A percentile compares a stretch with the other conserved stretches of the same genome.
These are phyloP conservation scores for Suzukiozyma palmioleophila DNA, from an alignment of 1,139 yeast species.

Conservation along the genomic window DNA sequence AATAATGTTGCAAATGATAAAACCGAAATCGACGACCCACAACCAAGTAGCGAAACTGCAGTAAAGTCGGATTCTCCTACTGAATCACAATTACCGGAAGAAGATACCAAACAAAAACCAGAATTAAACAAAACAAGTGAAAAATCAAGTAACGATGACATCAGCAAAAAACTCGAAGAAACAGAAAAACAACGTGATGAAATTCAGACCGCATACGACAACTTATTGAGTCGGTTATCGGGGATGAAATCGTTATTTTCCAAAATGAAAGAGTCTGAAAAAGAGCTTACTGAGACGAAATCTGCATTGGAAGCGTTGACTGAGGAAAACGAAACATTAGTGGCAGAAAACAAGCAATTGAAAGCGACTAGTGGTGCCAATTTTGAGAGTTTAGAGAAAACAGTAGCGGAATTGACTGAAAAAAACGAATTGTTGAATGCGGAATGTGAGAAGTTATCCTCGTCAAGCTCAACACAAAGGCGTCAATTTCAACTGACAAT, in stretches of 20 bases:
- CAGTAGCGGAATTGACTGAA: conserved; percentile 31
- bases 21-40: conserved; percentile 1
- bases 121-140: background rate
- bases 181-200: conserved; percentile 54
- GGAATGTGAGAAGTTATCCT: conserved; percentile 63
- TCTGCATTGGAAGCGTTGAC: conserved; percentile 27
- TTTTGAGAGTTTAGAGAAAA: conserved; percentile 8
- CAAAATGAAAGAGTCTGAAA: conserved; percentile 73
- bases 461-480: conserved; percentile 43
- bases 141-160: conserved; percentile 7
- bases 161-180: conserved; percentile 7
- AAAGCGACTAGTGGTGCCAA: conserved; percentile 4
- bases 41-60: conserved; percentile 1
- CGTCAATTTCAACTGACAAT: conserved; percentile 42
- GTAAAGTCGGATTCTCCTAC: background rate
- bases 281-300: conserved; percentile 59
- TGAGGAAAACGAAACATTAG: conserved; percentile 26
- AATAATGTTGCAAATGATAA: conserved; percentile 3
- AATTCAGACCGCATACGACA: conserved; percentile 67
- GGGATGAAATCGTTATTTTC: conserved; percentile 75
- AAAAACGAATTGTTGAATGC: conserved; percentile 55
- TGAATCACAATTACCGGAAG: conserved; percentile 1
- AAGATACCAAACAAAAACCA: conserved; percentile 3
- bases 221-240: conserved; percentile 67
- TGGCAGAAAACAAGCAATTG: conserved; percentile 7